Conservation (phyloP, 2,329 filamentous ascomycete species). For the Plectosphaerella sp. region DNA sequence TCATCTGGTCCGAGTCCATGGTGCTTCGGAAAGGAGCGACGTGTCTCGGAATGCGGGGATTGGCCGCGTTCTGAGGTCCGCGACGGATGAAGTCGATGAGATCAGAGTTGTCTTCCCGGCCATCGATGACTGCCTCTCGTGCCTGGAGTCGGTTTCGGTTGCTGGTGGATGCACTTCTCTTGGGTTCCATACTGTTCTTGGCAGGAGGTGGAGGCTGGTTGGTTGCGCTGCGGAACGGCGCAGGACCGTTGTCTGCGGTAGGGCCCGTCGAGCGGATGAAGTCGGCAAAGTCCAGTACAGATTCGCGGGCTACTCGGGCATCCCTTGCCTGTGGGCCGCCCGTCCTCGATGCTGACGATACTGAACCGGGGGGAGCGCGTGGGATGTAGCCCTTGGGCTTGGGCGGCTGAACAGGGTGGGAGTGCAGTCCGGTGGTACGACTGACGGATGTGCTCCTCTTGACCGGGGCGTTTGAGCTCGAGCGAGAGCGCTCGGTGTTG, state of each 20-base stretch:
- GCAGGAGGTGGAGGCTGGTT: conserved; percentile 21
- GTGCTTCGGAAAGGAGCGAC: conserved; percentile 82
- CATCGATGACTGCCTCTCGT: conserved; percentile 63
- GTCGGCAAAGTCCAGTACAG: conserved; percentile 77
- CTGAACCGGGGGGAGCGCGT: conserved; percentile 23
- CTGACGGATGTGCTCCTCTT: conserved; percentile 27
- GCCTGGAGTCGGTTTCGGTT: conserved; percentile 59
- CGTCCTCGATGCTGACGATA: conserved; percentile 25
- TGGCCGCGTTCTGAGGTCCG: conserved; percentile 58
- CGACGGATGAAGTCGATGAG: conserved; percentile 93
- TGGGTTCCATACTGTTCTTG: conserved; percentile 32
- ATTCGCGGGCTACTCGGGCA: conserved; percentile 65
- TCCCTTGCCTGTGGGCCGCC: conserved; percentile 56
- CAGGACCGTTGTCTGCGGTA: conserved; percentile 33
- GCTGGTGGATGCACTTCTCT: conserved; percentile 29
- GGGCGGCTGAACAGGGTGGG: conserved; percentile 26
- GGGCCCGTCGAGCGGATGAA: conserved; percentile 87
- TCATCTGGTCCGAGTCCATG: conserved; percentile 79
- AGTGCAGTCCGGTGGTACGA: conserved; percentile 29
- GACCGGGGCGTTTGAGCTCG: conserved; percentile 37
- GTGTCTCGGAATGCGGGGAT: conserved; percentile 73
- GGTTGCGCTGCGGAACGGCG: conserved; percentile 28
- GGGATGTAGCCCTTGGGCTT: conserved; percentile 19
- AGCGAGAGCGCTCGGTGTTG: conserved; percentile 39
- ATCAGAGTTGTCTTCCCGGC: conserved; percentile 69